A percentile compares a stretch with the other conserved stretches of the same genome.
Evolutionary conservation across 2,329 filamentous ascomycete genomes (phyloP).

Genomic region (Chaetomiaceae sp.): DNA sequence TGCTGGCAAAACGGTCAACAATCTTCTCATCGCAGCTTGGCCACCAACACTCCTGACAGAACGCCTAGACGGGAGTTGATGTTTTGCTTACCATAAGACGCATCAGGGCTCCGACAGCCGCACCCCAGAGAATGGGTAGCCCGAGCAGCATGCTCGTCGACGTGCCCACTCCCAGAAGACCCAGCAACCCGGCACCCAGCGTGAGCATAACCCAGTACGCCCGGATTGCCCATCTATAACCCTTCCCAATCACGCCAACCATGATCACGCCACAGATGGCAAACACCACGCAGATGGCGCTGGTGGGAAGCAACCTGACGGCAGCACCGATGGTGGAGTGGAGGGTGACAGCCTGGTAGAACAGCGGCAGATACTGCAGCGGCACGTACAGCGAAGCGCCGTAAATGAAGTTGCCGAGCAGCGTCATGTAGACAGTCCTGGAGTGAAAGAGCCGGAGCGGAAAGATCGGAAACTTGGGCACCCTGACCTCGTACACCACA

Average conservation of each 20-base stretch:
- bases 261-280: not conserved
- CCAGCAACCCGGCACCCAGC: not conserved
- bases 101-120: slow-evolving; percentile 21
- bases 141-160: slow-evolving; percentile 16
- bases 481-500: slow-evolving; percentile 26
- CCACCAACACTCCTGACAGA: no score
- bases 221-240: not conserved
- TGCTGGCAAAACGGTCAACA: not conserved
- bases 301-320: slow-evolving; percentile 25
- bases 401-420: slow-evolving; percentile 27
- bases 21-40: no score
- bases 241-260: not conserved
- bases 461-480: slow-evolving; percentile 26
- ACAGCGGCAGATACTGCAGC: slow-evolving; percentile 30
- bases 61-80: no score
- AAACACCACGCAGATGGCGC: slow-evolving; percentile 4
- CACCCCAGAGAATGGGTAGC: slow-evolving; percentile 26
- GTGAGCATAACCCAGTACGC: not conserved
- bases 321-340: slow-evolving; percentile 26
- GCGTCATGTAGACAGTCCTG: slow-evolving; percentile 21
- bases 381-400: slow-evolving; percentile 28
- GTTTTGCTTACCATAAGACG: no score
- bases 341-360: slow-evolving; percentile 30
- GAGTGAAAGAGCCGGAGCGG: slow-evolving; percentile 29
- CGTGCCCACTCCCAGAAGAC: not conserved